These are phyloP conservation scores for Xylariaceae sp. DNA, from an alignment of 2,329 filamentous ascomycete species.

Conservation along the genomic window DNA sequence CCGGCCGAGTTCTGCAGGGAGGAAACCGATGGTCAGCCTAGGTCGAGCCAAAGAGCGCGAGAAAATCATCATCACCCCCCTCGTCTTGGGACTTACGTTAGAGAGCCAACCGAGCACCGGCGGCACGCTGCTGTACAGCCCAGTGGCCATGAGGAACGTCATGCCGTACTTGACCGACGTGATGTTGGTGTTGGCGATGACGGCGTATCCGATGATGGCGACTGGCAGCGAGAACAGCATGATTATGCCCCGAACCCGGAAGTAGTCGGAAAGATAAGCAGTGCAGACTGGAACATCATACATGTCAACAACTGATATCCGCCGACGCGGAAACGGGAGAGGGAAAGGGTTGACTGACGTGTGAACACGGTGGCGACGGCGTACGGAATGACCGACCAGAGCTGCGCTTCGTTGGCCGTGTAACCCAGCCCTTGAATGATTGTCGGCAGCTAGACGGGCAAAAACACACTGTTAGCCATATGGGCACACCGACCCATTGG, in stretches of 20 bases:
- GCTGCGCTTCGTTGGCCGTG: conserved; percentile 51
- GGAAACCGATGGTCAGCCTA: no score
- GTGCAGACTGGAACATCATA: conserved; percentile 36
- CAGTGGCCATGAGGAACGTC: conserved; percentile 63
- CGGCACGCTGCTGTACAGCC: conserved; percentile 58
- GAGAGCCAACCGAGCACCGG: conserved; percentile 61
- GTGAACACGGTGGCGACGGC: conserved; percentile 53
- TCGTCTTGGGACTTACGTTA: conserved; percentile 35
- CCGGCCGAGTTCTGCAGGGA: conserved; percentile 51
- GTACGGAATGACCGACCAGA: conserved; percentile 61
- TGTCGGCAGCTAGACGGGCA: conserved; percentile 50
- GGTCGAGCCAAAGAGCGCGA: no score
- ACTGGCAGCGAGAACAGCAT: conserved; percentile 60
- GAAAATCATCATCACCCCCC: no score
- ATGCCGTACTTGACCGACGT: conserved; percentile 55
- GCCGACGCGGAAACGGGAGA: no score
- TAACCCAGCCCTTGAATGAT: conserved; percentile 56
- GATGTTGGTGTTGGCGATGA: conserved; percentile 53
- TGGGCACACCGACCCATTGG: no score
- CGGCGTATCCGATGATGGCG: conserved; percentile 60
- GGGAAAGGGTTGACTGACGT: conserved; percentile 30
- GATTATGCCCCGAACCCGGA: conserved; percentile 52
- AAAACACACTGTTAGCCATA: no score
- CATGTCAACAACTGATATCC: conserved; percentile 4
- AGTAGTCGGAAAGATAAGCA: conserved; percentile 55